Conservation (phyloP, 495 filamentous ascomycete genomes). For the Xylaria sp. region DNA sequence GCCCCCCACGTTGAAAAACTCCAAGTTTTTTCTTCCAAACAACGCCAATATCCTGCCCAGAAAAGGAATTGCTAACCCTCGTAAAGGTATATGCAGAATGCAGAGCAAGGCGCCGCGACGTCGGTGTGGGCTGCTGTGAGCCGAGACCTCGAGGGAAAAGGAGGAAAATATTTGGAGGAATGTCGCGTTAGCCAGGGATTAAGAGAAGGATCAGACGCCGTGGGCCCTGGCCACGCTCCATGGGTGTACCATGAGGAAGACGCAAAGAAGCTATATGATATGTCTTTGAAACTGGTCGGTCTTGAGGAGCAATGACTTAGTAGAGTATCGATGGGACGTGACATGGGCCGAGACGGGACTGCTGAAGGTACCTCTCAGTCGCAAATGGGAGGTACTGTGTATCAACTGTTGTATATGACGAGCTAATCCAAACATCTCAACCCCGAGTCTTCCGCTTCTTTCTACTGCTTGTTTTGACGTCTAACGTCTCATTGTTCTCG, state of each 20-base stretch:
- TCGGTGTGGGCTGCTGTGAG: slow-evolving; percentile 53
- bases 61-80: slow-evolving; percentile 33
- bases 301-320: not conserved
- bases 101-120: slow-evolving; percentile 58
- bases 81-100: slow-evolving; percentile 39
- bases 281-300: slow-evolving; percentile 7
- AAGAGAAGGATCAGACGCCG: not conserved
- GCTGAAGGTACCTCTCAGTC: not conserved
- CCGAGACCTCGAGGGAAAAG: slow-evolving; percentile 45
- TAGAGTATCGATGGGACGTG: not conserved
- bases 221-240: slow-evolving; percentile 13
- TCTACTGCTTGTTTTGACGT: slow-evolving; percentile 25
- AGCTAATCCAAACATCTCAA: slow-evolving; percentile 14
- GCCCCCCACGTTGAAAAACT: not conserved
- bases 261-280: slow-evolving; percentile 21
- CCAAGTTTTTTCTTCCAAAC: not conserved
- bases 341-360: not conserved
- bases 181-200: slow-evolving; percentile 23
- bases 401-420: not conserved
- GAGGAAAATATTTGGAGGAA: slow-evolving; percentile 54
- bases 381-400: not conserved
- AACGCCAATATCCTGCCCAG: not conserved
- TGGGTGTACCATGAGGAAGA: slow-evolving; percentile 15
- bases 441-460: slow-evolving; percentile 31
- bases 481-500: slow-evolving; percentile 26